Percentiles rank a stretch among this genome's conserved stretches.
Conservation (phyloP, 129 eudicot species). For the Tanacetum coccineum region DNA sequence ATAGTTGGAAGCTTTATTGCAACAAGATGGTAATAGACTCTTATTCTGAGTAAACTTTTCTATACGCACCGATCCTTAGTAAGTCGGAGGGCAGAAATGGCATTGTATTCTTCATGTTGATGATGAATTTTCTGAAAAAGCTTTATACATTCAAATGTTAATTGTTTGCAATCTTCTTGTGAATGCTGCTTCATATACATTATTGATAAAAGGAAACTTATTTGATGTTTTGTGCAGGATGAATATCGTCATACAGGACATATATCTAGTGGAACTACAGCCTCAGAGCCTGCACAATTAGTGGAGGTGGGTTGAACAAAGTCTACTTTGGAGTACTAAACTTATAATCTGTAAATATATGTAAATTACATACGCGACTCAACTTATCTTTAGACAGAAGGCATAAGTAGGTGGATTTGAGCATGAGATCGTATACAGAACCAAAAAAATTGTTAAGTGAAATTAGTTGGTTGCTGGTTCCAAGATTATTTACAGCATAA, state of each 20-base stretch:
- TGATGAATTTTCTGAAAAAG: constrained; percentile 1
- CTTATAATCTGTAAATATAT: too few relatives aligned
- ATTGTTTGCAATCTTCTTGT: constrained; percentile 12
- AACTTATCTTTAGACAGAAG: too few relatives aligned
- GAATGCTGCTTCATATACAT: constrained; percentile 7
- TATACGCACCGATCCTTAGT: background rate
- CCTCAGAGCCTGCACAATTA: constrained; percentile 20
- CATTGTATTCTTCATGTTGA: constrained; percentile 2
- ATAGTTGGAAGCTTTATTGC: constrained; percentile 67
- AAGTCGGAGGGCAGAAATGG: background rate
- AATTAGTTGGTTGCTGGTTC: background rate
- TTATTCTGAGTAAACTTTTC: constrained; percentile 12
- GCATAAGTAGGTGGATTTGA: too few relatives aligned
- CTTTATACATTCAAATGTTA: background rate
- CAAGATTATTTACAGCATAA: background rate
- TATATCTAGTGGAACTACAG: constrained; percentile 14
- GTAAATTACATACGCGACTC: too few relatives aligned
- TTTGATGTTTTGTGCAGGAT: constrained; percentile 37
- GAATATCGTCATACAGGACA: constrained; percentile 35
- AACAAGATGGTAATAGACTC: constrained; percentile 49
- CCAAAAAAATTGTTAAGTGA: too few relatives aligned
- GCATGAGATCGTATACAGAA: too few relatives aligned
- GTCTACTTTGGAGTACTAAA: too few relatives aligned
- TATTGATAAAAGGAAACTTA: constrained; percentile 23
- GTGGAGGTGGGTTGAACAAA: constrained; percentile 19